Conservation (phyloP, 305 asterid genomes). For the Fraxinus baroniana region DNA sequence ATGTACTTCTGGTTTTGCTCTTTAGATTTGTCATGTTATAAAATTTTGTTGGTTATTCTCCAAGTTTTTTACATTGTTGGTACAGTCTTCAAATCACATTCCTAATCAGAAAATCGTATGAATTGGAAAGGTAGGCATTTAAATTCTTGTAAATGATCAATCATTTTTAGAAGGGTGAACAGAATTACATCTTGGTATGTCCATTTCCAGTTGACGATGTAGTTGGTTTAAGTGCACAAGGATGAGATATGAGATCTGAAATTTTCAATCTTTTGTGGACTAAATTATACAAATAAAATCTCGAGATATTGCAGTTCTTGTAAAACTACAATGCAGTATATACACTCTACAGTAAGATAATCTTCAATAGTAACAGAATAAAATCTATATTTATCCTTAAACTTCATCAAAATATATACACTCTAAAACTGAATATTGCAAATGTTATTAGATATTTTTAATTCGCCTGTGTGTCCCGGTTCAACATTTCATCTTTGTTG, state of each 20-base stretch:
- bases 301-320: not conserved
- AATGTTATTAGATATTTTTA: not conserved
- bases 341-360: not conserved
- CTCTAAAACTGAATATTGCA: not conserved
- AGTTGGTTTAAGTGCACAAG: not conserved
- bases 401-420: not conserved
- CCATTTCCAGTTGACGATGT: not conserved
- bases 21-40: not conserved
- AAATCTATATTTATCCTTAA: not conserved
- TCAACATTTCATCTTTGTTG: not conserved
- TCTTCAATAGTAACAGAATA: not conserved
- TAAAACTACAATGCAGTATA: not conserved
- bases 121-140: not conserved
- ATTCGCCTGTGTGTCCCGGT: not conserved
- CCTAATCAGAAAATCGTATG: not conserved
- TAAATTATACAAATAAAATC: not conserved
- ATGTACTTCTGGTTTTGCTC: not conserved
- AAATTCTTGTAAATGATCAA: not conserved
- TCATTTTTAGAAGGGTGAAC: not conserved
- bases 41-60: not conserved
- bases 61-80: not conserved
- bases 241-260: not conserved
- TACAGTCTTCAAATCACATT: not conserved
- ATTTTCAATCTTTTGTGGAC: not conserved
- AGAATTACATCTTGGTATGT: not conserved